Percentiles rank a stretch among this genome's conserved stretches.
Conservation (phyloP, 2,329 filamentous ascomycete genomes). For the Fusarium nodosum region DNA sequence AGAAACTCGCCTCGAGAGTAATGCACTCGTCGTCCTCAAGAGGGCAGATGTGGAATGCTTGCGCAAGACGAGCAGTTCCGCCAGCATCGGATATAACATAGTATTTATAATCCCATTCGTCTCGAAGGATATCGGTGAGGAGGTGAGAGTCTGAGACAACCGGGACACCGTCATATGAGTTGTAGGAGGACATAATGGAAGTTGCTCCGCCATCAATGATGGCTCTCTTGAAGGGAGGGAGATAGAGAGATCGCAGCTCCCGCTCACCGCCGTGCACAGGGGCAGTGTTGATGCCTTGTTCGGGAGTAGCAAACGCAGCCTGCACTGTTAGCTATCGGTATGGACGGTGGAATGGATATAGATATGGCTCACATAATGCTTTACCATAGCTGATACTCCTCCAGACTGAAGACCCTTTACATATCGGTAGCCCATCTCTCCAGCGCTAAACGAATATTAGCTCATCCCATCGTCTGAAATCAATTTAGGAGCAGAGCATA, state of each 20-base stretch:
- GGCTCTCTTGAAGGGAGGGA: constrained; percentile 75
- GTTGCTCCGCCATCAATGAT: constrained; percentile 78
- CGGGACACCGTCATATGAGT: constrained; percentile 80
- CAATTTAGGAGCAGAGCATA: constrained; percentile 44
- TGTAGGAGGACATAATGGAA: constrained; percentile 80
- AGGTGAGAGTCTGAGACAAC: constrained; percentile 74
- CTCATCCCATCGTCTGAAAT: background rate
- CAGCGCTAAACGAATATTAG: constrained; percentile 57
- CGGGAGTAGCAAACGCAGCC: constrained; percentile 74
- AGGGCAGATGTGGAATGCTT: constrained; percentile 73
- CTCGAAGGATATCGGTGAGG: constrained; percentile 76
- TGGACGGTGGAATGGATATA: background rate
- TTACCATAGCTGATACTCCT: constrained; percentile 78
- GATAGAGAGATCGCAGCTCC: constrained; percentile 67
- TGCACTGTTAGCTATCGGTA: constrained; percentile 33
- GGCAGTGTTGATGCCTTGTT: constrained; percentile 79
- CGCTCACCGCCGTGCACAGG: constrained; percentile 67
- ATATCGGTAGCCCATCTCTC: constrained; percentile 74
- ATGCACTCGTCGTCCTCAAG: constrained; percentile 73
- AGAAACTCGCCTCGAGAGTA: constrained; percentile 64
- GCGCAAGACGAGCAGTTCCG: constrained; percentile 76
- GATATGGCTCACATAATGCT: constrained; percentile 71
- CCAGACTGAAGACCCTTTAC: constrained; percentile 71
- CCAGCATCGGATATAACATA: constrained; percentile 75
- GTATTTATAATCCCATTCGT: constrained; percentile 81